phyloP scores from a whole-genome alignment of 495 filamentous ascomycete genomes.

The Copromyces sp. region DNA sequence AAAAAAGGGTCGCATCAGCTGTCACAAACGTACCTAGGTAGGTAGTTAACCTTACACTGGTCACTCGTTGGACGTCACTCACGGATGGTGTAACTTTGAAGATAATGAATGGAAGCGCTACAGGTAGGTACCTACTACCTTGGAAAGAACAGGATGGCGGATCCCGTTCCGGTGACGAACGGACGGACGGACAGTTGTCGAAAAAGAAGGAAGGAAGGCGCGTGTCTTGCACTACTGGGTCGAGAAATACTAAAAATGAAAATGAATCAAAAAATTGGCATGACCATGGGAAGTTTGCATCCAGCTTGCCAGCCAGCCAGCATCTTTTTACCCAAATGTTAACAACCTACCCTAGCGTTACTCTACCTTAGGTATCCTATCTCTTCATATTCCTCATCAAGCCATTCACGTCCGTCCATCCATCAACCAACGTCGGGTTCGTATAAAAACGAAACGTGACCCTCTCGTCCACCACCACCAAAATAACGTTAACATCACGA shows the following conservation, averaged over 20 bases:
- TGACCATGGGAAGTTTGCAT: background rate
- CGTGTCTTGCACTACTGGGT: too few relatives aligned
- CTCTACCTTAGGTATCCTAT: background rate
- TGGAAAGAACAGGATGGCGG: background rate
- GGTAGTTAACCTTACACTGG: background rate
- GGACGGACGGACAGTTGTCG: background rate
- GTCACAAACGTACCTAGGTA: background rate
- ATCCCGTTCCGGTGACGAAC: background rate
- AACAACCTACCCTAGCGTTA: background rate
- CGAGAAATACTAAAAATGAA: too few relatives aligned
- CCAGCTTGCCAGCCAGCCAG: background rate
- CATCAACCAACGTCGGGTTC: background rate
- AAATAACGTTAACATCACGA: background rate
- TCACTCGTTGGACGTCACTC: background rate
- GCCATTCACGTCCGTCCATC: background rate
- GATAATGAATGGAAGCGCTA: background rate
- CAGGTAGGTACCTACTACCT: too few relatives aligned
- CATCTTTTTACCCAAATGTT: background rate
- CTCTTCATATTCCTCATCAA: too few relatives aligned
- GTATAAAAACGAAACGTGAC: background rate
- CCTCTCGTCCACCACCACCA: background rate
- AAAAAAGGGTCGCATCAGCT: background rate
- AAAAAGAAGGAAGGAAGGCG: background rate
- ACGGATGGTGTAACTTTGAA: background rate
- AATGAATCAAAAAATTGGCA: background rate